Percentiles rank a stretch among this genome's conserved stretches.
Conservation (phyloP, 345 rosid species). For the Aquilaria sinensis region DNA sequence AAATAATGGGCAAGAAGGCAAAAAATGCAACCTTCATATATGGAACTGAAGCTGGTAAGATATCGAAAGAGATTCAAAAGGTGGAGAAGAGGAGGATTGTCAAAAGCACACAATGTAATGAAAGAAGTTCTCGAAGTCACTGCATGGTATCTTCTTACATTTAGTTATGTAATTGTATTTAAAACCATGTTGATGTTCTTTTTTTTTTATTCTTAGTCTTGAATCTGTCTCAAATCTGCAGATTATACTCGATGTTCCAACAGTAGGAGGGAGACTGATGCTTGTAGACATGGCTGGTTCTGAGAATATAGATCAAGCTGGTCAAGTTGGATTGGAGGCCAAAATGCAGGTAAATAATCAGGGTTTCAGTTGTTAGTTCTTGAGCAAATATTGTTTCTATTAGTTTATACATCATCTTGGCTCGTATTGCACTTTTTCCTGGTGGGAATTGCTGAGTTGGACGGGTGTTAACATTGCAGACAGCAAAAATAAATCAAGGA, state of each 20-base stretch:
- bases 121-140: slow-evolving; percentile 95
- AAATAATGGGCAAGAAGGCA: slow-evolving; percentile 96
- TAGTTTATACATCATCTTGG: background rate
- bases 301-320: slow-evolving; percentile 96
- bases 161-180: background rate
- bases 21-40: slow-evolving; percentile 83
- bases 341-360: slow-evolving; percentile 77
- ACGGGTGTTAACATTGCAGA: slow-evolving; percentile 38
- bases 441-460: background rate
- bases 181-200: background rate
- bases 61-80: slow-evolving; percentile 83
- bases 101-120: slow-evolving; percentile 90
- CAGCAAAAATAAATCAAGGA: slow-evolving; percentile 95
- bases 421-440: background rate
- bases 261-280: slow-evolving; percentile 94
- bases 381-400: background rate
- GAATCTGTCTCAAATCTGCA: slow-evolving; percentile 16
- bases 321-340: slow-evolving; percentile 87
- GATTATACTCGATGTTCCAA: slow-evolving; percentile 95
- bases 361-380: background rate
- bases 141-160: slow-evolving; percentile 50
- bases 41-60: slow-evolving; percentile 86
- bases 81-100: slow-evolving; percentile 95
- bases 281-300: slow-evolving; percentile 99
- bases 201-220: background rate